Evolutionary conservation across 1,284 basidiomycete genomes (phyloP).

Genomic region (Cerrena zonata): DNA sequence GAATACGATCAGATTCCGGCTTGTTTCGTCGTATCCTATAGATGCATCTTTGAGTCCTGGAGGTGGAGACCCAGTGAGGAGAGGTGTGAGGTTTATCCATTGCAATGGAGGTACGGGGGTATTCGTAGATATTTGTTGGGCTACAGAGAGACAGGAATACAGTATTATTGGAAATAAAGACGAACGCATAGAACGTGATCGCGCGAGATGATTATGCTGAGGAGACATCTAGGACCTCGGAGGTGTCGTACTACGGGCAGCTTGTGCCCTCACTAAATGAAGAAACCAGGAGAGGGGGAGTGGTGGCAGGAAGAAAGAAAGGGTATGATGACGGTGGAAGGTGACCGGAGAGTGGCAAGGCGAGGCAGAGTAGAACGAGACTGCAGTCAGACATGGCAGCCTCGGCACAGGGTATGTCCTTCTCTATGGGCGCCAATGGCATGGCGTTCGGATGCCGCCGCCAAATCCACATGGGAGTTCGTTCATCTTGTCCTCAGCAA

Average conservation of each 20-base stretch:
- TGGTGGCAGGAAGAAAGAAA: neutral
- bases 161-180: neutral
- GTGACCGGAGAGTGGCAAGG: neutral
- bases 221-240: neutral
- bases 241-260: neutral
- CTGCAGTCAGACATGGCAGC: neutral
- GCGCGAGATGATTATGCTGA: neutral
- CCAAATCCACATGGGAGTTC: neutral
- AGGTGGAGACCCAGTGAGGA: constrained; percentile 48
- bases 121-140: constrained; percentile 32
- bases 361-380: neutral
- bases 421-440: neutral
- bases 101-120: constrained; percentile 34
- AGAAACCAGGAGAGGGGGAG: neutral
- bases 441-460: neutral
- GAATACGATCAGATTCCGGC: constrained; percentile 61
- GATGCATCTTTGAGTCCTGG: constrained; percentile 67
- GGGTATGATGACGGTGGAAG: neutral
- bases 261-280: neutral
- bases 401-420: neutral
- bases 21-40: constrained; percentile 46
- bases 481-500: no score
- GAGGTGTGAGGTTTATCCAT: constrained; percentile 66
- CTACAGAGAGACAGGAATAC: constrained; percentile 16
- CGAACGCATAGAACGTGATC: neutral